Evolutionary conservation across 2,329 filamentous ascomycete genomes (phyloP).

Genomic region (Penicillium concentricum): DNA sequence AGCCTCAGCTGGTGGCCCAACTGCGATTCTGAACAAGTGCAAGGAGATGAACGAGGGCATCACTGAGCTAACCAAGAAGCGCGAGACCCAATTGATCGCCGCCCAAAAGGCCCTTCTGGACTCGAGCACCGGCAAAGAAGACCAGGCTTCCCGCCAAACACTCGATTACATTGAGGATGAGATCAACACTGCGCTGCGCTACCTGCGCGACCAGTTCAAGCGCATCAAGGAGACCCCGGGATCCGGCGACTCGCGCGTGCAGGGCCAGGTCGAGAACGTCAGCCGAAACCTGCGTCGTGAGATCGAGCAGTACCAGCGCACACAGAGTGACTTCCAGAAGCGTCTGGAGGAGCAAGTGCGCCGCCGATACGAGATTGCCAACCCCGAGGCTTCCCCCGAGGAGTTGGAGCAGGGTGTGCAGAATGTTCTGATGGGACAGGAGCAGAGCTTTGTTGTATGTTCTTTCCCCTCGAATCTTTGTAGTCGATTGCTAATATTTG

Average conservation of each 20-base stretch:
- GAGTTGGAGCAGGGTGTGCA: constrained; percentile 78
- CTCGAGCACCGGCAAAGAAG: constrained; percentile 67
- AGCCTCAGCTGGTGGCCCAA: constrained; percentile 55
- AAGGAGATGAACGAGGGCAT: constrained; percentile 76
- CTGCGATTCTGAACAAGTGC: constrained; percentile 81
- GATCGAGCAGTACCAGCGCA: constrained; percentile 76
- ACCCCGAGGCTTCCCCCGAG: constrained; percentile 72
- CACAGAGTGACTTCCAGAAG: constrained; percentile 77
- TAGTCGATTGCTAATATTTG: neutral
- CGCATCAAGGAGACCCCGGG: constrained; percentile 79
- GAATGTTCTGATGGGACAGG: constrained; percentile 60
- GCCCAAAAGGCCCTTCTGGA: constrained; percentile 72
- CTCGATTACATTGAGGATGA: constrained; percentile 73
- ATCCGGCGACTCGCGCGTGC: constrained; percentile 69
- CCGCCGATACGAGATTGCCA: constrained; percentile 86
- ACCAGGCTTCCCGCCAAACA: constrained; percentile 63
- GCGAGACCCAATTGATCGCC: constrained; percentile 48
- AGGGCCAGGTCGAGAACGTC: constrained; percentile 75
- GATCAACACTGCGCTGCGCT: constrained; percentile 80
- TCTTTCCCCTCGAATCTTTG: neutral
- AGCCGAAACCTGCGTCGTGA: constrained; percentile 77
- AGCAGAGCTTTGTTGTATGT: constrained; percentile 80
- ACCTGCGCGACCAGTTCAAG: constrained; percentile 75
- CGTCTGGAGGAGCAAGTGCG: constrained; percentile 79
- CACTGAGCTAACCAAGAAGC: constrained; percentile 67